These are phyloP conservation scores for Kalaharituber pfeilii DNA, from an alignment of 2,329 filamentous ascomycete genomes.

Conservation along the genomic window DNA sequence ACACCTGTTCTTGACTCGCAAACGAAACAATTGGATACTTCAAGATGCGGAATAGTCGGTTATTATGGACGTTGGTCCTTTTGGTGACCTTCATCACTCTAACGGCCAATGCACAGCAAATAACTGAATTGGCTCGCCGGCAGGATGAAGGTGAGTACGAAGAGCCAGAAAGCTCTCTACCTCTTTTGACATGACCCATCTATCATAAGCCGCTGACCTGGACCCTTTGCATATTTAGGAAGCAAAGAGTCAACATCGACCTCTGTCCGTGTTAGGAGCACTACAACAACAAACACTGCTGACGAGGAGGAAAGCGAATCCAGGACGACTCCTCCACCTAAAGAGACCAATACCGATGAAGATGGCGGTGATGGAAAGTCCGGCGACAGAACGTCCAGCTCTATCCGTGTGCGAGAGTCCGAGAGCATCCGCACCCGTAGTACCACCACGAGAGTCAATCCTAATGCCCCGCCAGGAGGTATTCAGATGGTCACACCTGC, in stretches of 20 bases:
- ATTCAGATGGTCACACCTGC: conserved; percentile 44
- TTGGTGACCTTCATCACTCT: not conserved
- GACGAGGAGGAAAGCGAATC: not conserved
- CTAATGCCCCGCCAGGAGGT: conserved; percentile 40
- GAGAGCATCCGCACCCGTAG: not conserved
- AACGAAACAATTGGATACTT: too few relatives aligned
- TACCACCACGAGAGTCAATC: conserved; percentile 31
- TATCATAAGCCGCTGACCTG: too few relatives aligned
- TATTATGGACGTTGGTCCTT: not conserved
- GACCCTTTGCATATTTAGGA: too few relatives aligned
- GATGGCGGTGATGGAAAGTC: not conserved
- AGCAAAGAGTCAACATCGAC: too few relatives aligned
- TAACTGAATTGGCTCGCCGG: not conserved
- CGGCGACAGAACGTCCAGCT: not conserved
- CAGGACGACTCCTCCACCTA: not conserved
- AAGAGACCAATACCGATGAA: not conserved
- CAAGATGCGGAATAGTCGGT: not conserved
- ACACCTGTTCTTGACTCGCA: too few relatives aligned
- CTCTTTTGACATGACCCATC: too few relatives aligned
- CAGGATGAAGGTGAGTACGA: too few relatives aligned
- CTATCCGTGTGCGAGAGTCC: not conserved
- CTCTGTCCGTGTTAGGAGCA: not conserved
- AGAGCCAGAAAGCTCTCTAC: too few relatives aligned
- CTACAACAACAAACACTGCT: not conserved
- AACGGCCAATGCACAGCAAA: not conserved